These are phyloP conservation scores for Fusarium camptoceras DNA, from an alignment of 2,329 filamentous ascomycete species.

Conservation along the genomic window DNA sequence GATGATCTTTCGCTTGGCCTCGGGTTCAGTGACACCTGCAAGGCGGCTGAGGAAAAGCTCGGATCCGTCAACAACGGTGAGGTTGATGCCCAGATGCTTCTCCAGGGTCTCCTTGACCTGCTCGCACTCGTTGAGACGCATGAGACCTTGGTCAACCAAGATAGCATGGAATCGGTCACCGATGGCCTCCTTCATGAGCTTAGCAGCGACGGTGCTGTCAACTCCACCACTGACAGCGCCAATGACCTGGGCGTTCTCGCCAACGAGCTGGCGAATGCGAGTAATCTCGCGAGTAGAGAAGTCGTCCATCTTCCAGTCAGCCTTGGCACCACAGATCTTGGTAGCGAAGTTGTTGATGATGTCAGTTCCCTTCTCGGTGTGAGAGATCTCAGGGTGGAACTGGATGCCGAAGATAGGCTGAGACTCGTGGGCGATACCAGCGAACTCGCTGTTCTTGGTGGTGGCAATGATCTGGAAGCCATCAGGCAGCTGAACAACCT, in stretches of 20 bases:
- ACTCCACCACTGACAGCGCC: conserved; percentile 24
- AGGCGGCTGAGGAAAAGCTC: conserved; percentile 82
- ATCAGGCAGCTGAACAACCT: conserved; percentile 79
- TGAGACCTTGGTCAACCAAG: conserved; percentile 70
- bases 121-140: conserved; percentile 87
- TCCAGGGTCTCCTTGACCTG: conserved; percentile 83
- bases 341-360: conserved; percentile 87
- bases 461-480: conserved; percentile 78
- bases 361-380: conserved; percentile 60
- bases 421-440: conserved; percentile 78
- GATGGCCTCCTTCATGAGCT: conserved; percentile 88
- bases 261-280: conserved; percentile 84
- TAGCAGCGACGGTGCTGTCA: conserved; percentile 79
- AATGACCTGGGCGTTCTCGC: conserved; percentile 76
- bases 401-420: conserved; percentile 85
- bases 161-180: conserved; percentile 75
- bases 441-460: conserved; percentile 81
- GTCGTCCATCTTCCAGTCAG: conserved; percentile 86
- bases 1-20: conserved; percentile 92
- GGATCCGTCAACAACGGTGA: conserved; percentile 85
- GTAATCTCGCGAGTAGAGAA: conserved; percentile 85
- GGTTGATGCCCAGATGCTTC: conserved; percentile 86
- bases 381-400: conserved; percentile 84
- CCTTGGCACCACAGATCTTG: conserved; percentile 79
- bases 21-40: conserved; percentile 80